Conservation (phyloP, 768 basidiomycete species). For the Roridomyces roridus region DNA sequence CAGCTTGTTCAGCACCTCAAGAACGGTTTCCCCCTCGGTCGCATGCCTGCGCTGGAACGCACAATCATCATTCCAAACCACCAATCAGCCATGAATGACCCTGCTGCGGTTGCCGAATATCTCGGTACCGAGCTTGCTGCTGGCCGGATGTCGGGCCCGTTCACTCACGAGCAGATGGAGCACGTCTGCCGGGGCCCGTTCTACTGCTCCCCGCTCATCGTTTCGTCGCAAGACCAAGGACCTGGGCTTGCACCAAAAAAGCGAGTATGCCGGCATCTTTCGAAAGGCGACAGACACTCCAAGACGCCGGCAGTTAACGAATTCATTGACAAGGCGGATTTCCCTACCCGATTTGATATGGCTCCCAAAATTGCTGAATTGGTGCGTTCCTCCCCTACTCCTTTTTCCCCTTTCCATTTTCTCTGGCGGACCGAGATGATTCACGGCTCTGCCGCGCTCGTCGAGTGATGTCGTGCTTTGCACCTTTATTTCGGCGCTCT, state of each 20-base stretch:
- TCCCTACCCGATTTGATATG: conserved; percentile 18
- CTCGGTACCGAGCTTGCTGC: conserved; percentile 12
- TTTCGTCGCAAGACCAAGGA: conserved; percentile 15
- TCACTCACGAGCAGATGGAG: conserved; percentile 22
- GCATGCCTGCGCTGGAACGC: conserved; percentile 28
- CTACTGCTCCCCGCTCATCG: conserved; percentile 35
- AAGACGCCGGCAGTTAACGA: conserved; percentile 3
- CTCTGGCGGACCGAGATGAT: not conserved
- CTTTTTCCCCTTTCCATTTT: not conserved
- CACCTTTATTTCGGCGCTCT: too few species aligned
- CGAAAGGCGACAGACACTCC: not conserved
- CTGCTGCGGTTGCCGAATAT: conserved; percentile 12
- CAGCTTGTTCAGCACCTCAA: conserved; percentile 35
- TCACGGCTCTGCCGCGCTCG: conserved; percentile 10
- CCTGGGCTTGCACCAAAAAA: not conserved
- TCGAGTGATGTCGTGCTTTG: not conserved
- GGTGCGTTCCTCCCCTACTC: too few species aligned
- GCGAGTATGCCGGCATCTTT: conserved; percentile 1
- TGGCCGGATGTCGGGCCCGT: conserved; percentile 25
- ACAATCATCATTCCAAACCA: conserved; percentile 21
- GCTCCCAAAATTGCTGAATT: conserved; percentile 9
- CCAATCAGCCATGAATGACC: conserved; percentile 12
- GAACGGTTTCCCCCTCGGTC: conserved; percentile 39
- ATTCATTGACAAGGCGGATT: conserved; percentile 12
- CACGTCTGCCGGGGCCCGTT: conserved; percentile 33